Conservation (phyloP, 306 rosid genomes). For the Pueraria montana region DNA sequence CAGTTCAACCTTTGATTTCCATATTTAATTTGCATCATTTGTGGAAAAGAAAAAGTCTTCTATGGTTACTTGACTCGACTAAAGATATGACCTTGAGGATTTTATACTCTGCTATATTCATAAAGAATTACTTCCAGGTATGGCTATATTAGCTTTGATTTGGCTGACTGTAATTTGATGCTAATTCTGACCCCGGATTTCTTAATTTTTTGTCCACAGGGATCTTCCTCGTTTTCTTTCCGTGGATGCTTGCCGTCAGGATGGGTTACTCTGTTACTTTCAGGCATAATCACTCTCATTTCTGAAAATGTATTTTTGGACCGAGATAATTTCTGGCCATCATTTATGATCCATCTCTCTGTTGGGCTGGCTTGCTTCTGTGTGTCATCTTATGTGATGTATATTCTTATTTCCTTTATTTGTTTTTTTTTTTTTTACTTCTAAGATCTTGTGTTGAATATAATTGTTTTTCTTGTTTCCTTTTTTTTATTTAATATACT, state of each 20-base stretch:
- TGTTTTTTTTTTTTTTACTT: not conserved
- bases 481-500: slow-evolving; percentile 4
- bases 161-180: slow-evolving; percentile 22
- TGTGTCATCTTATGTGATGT: slow-evolving; percentile 76
- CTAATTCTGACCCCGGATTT: slow-evolving; percentile 33
- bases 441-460: slow-evolving; percentile 25
- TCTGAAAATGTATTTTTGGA: slow-evolving; percentile 86
- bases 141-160: slow-evolving; percentile 46
- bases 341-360: slow-evolving; percentile 73
- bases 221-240: slow-evolving; percentile 77
- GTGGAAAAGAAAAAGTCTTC: slow-evolving; percentile 6
- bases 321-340: slow-evolving; percentile 74
- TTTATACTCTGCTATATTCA: slow-evolving; percentile 75
- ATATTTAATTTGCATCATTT: slow-evolving; percentile 40
- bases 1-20: slow-evolving; percentile 22
- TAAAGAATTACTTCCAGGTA: slow-evolving; percentile 86
- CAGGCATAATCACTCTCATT: slow-evolving; percentile 70
- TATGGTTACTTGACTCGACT: slow-evolving; percentile 68
- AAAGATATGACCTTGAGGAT: slow-evolving; percentile 93
- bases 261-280: slow-evolving; percentile 71
- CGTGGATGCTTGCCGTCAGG: slow-evolving; percentile 86
- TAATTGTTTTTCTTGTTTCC: slow-evolving; percentile 31
- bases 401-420: slow-evolving; percentile 42
- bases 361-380: slow-evolving; percentile 86
- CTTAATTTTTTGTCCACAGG: slow-evolving; percentile 59